phyloP scores from a whole-genome alignment of 352 stramenopile species.

The Pythium scleroteichum region DNA sequence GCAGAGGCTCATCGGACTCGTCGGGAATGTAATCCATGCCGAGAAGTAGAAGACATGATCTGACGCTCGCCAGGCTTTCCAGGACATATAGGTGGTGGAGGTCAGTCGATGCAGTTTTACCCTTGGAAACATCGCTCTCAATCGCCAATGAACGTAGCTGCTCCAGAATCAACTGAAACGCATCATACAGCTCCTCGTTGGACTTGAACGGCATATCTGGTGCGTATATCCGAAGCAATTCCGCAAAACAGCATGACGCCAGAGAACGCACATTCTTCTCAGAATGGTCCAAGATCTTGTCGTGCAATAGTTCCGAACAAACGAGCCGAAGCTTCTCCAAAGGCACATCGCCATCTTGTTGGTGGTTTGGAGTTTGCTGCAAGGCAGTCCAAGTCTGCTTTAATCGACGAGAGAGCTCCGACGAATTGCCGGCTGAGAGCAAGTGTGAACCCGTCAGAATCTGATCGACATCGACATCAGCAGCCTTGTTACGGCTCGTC shows the following conservation, averaged over 20 bases:
- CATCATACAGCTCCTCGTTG: constrained; percentile 66
- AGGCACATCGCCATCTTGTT: constrained; percentile 41
- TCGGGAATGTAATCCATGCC: constrained; percentile 49
- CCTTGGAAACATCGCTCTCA: constrained; percentile 25
- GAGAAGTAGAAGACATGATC: constrained; percentile 58
- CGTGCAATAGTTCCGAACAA: constrained; percentile 57
- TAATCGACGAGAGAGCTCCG: constrained; percentile 48
- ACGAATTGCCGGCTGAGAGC: constrained; percentile 33
- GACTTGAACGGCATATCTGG: constrained; percentile 70
- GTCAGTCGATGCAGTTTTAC: constrained; percentile 30
- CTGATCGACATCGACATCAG: constrained; percentile 3
- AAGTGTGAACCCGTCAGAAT: constrained; percentile 35
- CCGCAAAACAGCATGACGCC: constrained; percentile 70
- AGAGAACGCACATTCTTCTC: constrained; percentile 62
- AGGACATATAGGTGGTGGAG: constrained; percentile 58
- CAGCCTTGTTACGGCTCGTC: neutral
- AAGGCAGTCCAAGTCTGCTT: constrained; percentile 54
- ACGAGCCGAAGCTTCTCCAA: constrained; percentile 44
- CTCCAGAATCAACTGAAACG: constrained; percentile 69
- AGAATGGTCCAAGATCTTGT: constrained; percentile 43
- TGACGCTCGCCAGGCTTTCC: constrained; percentile 63
- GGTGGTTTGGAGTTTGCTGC: constrained; percentile 43
- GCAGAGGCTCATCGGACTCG: constrained; percentile 42
- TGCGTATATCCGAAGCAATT: constrained; percentile 64
- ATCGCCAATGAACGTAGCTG: constrained; percentile 47